Base-by-base conservation (phyloP, 2,329 filamentous ascomycete genomes). In the Orbilia ellipsospora region DNA sequence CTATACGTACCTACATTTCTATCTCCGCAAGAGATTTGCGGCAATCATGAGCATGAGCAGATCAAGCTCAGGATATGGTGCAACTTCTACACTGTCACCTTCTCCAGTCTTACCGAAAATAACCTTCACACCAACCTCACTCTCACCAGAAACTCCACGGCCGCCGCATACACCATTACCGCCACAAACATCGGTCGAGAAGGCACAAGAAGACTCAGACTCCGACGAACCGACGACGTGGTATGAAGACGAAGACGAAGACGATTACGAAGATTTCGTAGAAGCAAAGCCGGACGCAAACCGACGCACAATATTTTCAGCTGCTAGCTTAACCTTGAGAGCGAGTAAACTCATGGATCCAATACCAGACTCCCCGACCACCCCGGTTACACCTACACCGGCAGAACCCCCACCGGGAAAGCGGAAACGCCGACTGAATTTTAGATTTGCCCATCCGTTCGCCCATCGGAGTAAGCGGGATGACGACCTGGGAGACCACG, bases 1-100 rank as follows among this genome's bases (percentile, higher is more conserved):
- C 15, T 85, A 85, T 66, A 78, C 81, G 0, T 84, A 83, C 64
- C 81, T 85, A 20, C 84, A 83, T 78, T 72, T 81, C 57, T 82
- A 73, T 20, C 48, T 73, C 15, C 60, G 61, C 1, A 20, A 36
- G 16, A 50, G 68, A 52, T 73, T 73, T 31, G 68, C 48, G 1
- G 61, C 44, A 6, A 60, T 73, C 44, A 61, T 61, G 26, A 61
- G 48, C 4, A 45, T n/a, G 23, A 54, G 44, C 20, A 42, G 44
- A 28, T 12, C 13, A 42, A 59, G 40, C 44, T 12, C 13, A 42
- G 52, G 40, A 31, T 63, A 40, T 7, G 51, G 23, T 5, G 28
- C 54, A 12, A 54, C 44, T 5, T 26, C 18, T 26, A 23, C 40
- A 5, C 28, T 28, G 28, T 8, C 26, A 40, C 20, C 54, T 8